These are phyloP conservation scores for Neoscytalidium dimidiatum DNA, from an alignment of 2,329 filamentous ascomycete species.

Conservation along the genomic window DNA sequence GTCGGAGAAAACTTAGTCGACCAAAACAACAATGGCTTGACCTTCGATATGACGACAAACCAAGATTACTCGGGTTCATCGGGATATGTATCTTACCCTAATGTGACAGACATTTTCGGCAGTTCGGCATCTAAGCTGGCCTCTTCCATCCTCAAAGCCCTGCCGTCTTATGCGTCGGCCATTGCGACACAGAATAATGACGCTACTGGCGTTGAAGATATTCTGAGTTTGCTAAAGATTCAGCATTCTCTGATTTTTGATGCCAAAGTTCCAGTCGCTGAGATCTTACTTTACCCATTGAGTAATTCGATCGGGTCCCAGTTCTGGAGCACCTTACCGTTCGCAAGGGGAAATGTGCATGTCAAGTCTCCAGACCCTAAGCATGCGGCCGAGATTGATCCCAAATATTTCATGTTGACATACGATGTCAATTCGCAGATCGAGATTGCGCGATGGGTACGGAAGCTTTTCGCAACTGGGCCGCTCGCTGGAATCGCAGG, in stretches of 20 bases:
- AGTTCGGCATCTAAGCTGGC: conserved; percentile 24
- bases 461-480: conserved; percentile 32
- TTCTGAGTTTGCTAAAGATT: conserved; percentile 30
- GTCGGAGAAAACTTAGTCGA: conserved; percentile 31
- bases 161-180: conserved; percentile 25
- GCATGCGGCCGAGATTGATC: conserved; percentile 43
- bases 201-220: not conserved
- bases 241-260: conserved; percentile 42
- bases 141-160: conserved; percentile 21
- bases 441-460: conserved; percentile 34
- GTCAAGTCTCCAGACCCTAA: conserved; percentile 40
- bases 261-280: conserved; percentile 38
- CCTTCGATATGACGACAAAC: conserved; percentile 15
- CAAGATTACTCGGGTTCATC: conserved; percentile 28
- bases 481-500: conserved; percentile 30
- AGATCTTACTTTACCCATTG: conserved; percentile 1
- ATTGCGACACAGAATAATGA: conserved; percentile 19
- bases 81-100: conserved; percentile 28
- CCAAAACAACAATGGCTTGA: conserved; percentile 22
- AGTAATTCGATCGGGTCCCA: not conserved
- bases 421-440: conserved; percentile 42
- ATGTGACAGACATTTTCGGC: conserved; percentile 27
- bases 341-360: conserved; percentile 41
- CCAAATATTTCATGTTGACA: conserved; percentile 47
- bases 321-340: conserved; percentile 9